phyloP scores from a whole-genome alignment of 2,329 filamentous ascomycete genomes.

The Dryadomyces quercivorus region DNA sequence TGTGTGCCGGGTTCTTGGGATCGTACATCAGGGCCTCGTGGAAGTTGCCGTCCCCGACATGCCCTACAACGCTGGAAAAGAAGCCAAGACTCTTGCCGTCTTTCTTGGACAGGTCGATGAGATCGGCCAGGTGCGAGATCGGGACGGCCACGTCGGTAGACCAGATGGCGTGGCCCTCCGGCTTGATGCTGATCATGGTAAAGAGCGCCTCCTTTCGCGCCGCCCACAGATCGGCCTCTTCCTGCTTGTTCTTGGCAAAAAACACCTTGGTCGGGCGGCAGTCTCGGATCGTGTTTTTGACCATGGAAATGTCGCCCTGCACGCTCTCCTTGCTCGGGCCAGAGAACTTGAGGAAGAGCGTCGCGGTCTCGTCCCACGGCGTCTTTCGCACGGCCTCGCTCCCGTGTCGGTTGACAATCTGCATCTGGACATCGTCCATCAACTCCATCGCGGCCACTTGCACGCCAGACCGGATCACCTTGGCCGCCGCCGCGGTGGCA shows the following conservation, averaged over 20 bases:
- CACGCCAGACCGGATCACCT: slow-evolving; percentile 36
- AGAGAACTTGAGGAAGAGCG: slow-evolving; percentile 64
- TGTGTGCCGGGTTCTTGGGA: slow-evolving; percentile 37
- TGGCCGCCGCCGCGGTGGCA: slow-evolving; percentile 51
- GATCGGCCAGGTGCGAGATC: slow-evolving; percentile 56
- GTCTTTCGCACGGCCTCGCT: slow-evolving; percentile 25
- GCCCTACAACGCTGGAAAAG: slow-evolving; percentile 54
- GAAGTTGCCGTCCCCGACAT: slow-evolving; percentile 66
- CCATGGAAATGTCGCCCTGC: slow-evolving; percentile 35
- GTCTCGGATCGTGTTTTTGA: neutral
- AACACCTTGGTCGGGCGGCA: neutral
- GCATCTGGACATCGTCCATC: neutral
- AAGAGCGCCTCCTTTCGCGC: slow-evolving; percentile 65
- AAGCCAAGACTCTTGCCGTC: slow-evolving; percentile 19
- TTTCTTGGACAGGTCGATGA: slow-evolving; percentile 37
- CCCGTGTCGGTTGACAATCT: neutral
- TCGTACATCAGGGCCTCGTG: slow-evolving; percentile 27
- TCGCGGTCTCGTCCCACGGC: slow-evolving; percentile 56
- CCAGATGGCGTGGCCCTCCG: slow-evolving; percentile 53
- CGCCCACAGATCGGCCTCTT: slow-evolving; percentile 61
- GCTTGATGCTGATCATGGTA: slow-evolving; percentile 55
- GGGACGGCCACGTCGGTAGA: slow-evolving; percentile 74
- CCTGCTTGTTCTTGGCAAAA: slow-evolving; percentile 18
- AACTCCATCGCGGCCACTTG: slow-evolving; percentile 4
- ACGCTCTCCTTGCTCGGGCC: slow-evolving; percentile 47